Base-by-base conservation (phyloP, 306 rosid species). In the Gynostemma pentaphyllum region DNA sequence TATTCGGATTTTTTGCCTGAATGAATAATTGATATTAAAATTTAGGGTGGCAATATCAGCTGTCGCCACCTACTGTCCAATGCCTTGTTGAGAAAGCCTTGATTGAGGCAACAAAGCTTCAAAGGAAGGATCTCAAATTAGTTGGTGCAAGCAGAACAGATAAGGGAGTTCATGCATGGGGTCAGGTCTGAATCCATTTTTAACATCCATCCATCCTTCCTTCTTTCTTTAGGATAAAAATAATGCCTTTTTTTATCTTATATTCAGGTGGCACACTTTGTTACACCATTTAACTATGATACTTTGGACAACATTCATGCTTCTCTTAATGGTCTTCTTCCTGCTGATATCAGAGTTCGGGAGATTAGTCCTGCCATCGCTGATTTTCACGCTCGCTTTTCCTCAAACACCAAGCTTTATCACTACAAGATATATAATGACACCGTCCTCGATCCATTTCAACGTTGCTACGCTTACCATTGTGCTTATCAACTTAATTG, bases 161-260 rank as follows among this genome's bases (percentile, higher is more conserved):
- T 77, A 55, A 74, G 26, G 96, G 98, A 72, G 96, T 92, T 48
- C 96, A 92, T 74, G 96, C 98, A 18, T 86, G 86, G 89, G 95
- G 96, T 70, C 98, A 92, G 98, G 98, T 91, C 81, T 29, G 80
- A n/a, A n/a, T n/a, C n/a, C n/a, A n/a, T n/a, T n/a, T n/a, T n/a
- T n/a, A n/a, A n/a, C n/a, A n/a, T n/a, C n/a, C n/a, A n/a, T n/a
- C n/a, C n/a, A n/a, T n/a, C n/a, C n/a, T n/a, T n/a, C n/a, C n/a
- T n/a, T n/a, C n/a, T n/a, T n/a, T n/a, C n/a, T n/a, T n/a, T n/a
- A n/a, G n/a, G n/a, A n/a, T n/a, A 29, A 57, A 57, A 36, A 36
- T n/a, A 57, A 57, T 57, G 30, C 46, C 21, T 57, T 2, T 7
- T 2, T 2, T 32, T 62, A 64, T n/a, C 82, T 72, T 67, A 67